Percentiles rank a stretch among this genome's conserved stretches.
phyloP scores from a whole-genome alignment of 208 protist genomes.

The Trypanosomatidae sp. region DNA sequence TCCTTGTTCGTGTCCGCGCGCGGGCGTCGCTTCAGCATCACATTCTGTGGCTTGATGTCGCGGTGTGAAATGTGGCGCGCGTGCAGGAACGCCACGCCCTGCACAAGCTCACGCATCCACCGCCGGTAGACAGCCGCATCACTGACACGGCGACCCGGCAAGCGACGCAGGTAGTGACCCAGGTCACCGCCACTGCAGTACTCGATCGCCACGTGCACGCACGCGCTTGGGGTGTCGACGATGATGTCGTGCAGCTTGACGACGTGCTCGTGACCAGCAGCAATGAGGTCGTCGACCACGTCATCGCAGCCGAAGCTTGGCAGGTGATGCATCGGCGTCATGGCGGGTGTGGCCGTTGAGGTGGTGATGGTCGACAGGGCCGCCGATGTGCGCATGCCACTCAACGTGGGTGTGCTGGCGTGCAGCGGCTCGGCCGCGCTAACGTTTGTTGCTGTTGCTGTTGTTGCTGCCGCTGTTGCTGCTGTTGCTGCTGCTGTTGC shows the following conservation, averaged over 20 bases:
- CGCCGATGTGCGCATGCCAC: too few relatives aligned
- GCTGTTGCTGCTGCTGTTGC: constrained; percentile 2
- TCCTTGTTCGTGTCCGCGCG: not conserved
- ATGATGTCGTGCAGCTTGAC: constrained; percentile 92
- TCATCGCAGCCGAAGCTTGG: constrained; percentile 6
- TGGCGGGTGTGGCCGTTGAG: too few relatives aligned
- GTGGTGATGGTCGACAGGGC: too few relatives aligned
- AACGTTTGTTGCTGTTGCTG: constrained; percentile 1
- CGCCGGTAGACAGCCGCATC: constrained; percentile 27
- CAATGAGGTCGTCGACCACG: constrained; percentile 1
- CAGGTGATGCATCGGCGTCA: too few relatives aligned
- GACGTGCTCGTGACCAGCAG: constrained; percentile 28
- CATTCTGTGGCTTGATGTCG: constrained; percentile 67
- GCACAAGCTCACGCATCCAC: constrained; percentile 57
- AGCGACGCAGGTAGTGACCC: constrained; percentile 80
- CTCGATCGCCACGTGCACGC: constrained; percentile 93
- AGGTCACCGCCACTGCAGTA: constrained; percentile 93
- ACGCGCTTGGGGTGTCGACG: constrained; percentile 53
- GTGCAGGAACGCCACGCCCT: constrained; percentile 60
- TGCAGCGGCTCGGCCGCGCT: too few relatives aligned
- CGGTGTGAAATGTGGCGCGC: constrained; percentile 36
- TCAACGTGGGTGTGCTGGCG: too few relatives aligned
- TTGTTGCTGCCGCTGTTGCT: constrained; percentile 3
- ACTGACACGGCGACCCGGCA: constrained; percentile 9
- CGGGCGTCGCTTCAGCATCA: constrained; percentile 37